These are phyloP conservation scores for Coccomyxa sp. DNA, from an alignment of 139 green algal species.

Conservation along the genomic window DNA sequence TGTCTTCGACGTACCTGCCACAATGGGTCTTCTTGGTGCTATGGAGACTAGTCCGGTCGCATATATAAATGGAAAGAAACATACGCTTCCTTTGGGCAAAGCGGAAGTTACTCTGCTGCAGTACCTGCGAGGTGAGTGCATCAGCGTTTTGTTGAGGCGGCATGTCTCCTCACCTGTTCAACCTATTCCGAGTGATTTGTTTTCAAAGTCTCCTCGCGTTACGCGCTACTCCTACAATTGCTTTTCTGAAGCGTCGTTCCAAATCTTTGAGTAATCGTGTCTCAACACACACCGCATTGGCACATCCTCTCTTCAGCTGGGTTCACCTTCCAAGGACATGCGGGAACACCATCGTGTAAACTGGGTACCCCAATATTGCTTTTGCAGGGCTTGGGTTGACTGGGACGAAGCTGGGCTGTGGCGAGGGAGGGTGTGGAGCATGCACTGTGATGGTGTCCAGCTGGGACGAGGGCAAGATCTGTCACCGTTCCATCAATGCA, in stretches of 20 bases:
- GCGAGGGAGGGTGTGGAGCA: conserved; percentile 91
- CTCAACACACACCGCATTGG: background rate
- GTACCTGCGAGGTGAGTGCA: conserved; percentile 70
- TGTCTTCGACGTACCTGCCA: no score
- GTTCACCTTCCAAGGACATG: background rate
- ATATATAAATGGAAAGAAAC: conserved; percentile 83
- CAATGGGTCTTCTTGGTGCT: no score
- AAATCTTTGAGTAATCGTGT: background rate
- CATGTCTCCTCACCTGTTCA: background rate
- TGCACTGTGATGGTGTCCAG: conserved; percentile 92
- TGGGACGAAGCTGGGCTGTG: conserved; percentile 94
- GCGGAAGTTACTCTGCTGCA: conserved; percentile 79
- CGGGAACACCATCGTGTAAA: background rate
- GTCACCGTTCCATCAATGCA: conserved; percentile 87
- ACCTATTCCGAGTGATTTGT: background rate
- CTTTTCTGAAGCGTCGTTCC: background rate
- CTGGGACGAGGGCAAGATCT: conserved; percentile 45
- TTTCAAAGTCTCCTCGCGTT: background rate
- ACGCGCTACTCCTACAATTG: no score
- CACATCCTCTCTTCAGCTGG: background rate
- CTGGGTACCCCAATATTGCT: no score
- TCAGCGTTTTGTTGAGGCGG: background rate
- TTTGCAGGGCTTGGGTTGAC: conserved; percentile 68
- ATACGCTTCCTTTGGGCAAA: conserved; percentile 56
- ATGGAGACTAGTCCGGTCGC: conserved; percentile 17